These are phyloP conservation scores for Polymyxa betae DNA, from an alignment of 208 protist genomes.

Conservation along the genomic window DNA sequence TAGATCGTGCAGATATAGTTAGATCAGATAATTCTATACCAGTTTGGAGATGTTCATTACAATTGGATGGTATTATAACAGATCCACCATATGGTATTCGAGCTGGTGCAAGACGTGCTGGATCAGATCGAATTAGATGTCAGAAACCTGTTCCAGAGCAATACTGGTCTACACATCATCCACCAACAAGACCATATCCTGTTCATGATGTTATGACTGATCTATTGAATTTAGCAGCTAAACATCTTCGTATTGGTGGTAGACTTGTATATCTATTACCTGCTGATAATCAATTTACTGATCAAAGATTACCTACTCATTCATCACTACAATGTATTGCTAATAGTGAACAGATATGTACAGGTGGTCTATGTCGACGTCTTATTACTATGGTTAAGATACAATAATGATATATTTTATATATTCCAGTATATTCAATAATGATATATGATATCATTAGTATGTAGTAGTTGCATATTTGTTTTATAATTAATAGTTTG, in stretches of 20 bases:
- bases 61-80: background rate
- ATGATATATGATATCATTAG: too few relatives aligned
- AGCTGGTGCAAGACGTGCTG: background rate
- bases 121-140: background rate
- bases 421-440: too few relatives aligned
- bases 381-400: constrained; percentile 31
- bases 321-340: background rate
- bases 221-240: background rate
- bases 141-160: too few relatives aligned
- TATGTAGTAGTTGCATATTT: too few relatives aligned
- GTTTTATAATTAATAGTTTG: too few relatives aligned
- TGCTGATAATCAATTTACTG: background rate
- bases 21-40: constrained; percentile 12
- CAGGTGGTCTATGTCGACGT: background rate
- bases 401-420: background rate
- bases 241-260: constrained; percentile 11
- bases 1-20: background rate
- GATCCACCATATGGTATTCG: constrained; percentile 50
- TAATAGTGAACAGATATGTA: background rate
- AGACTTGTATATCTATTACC: constrained; percentile 38
- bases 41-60: background rate
- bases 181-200: background rate
- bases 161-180: background rate
- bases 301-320: background rate
- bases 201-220: constrained; percentile 21